phyloP scores from a whole-genome alignment of 2,329 filamentous ascomycete genomes.

The Neofusicoccum laricinum region DNA sequence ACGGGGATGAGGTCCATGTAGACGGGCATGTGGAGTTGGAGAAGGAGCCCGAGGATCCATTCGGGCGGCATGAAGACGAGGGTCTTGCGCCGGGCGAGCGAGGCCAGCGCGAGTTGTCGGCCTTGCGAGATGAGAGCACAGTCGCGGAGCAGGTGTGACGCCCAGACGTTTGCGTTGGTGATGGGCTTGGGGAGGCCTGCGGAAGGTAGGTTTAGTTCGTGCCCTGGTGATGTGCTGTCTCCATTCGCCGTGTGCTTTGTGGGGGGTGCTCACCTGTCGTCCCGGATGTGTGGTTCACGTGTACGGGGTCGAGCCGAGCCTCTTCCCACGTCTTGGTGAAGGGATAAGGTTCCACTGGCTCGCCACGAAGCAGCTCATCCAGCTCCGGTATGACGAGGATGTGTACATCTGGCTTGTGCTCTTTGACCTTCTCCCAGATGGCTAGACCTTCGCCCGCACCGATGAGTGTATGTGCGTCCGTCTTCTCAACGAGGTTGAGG shows the following conservation, averaged over 20 bases:
- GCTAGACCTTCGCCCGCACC: neutral
- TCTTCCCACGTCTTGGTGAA: constrained; percentile 20
- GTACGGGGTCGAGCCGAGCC: constrained; percentile 21
- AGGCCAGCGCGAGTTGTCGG: neutral
- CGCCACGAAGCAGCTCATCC: neutral
- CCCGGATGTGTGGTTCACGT: constrained; percentile 30
- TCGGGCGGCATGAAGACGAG: neutral
- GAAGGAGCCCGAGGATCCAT: neutral
- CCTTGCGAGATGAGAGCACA: neutral
- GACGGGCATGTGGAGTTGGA: neutral
- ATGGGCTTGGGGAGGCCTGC: constrained; percentile 30
- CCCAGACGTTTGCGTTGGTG: neutral
- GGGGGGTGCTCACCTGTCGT: constrained; percentile 20
- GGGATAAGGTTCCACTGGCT: neutral
- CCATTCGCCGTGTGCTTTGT: neutral
- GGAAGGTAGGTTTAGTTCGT: neutral
- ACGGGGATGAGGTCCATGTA: neutral
- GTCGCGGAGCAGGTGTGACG: neutral
- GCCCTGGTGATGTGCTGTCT: too few relatives aligned
- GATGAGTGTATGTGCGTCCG: neutral
- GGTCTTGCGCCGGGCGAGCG: neutral
- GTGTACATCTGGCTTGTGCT: neutral
- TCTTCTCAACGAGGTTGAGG: neutral
- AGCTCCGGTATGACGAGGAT: neutral
- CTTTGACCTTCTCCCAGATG: neutral